A percentile compares a stretch with the other conserved stretches of the same genome.
Evolutionary conservation across 345 rosid species (phyloP).

Genomic region (Hypericum perforatum): DNA sequence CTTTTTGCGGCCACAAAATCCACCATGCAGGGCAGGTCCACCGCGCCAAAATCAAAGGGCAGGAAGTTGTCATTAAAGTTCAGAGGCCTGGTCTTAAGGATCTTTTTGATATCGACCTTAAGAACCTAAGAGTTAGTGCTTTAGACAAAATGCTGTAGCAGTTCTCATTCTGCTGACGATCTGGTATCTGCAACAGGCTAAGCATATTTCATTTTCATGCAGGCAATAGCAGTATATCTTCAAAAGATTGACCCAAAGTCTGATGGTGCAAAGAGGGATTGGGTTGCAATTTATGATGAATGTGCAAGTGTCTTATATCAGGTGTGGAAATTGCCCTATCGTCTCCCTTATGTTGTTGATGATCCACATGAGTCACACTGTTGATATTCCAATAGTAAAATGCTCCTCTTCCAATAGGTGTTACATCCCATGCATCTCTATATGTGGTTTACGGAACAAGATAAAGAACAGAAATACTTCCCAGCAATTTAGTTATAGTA

Average conservation of each 20-base stretch:
- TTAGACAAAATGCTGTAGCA: neutral
- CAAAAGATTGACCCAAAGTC: conserved; percentile 97
- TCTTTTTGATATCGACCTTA: conserved; percentile 94
- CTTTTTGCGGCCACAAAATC: conserved; percentile 3
- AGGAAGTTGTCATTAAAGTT: conserved; percentile 86
- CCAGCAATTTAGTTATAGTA: too few relatives aligned
- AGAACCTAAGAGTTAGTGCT: conserved; percentile 76
- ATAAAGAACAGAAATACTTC: too few relatives aligned
- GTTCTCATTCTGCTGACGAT: neutral
- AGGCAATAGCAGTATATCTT: conserved; percentile 96
- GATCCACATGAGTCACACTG: neutral
- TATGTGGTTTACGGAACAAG: too few relatives aligned
- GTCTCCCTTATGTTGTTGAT: conserved; percentile 8
- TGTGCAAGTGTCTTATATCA: conserved; percentile 88
- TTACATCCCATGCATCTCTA: too few relatives aligned
- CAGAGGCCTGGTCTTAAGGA: conserved; percentile 96
- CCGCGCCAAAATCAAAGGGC: conserved; percentile 83
- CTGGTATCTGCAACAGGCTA: conserved; percentile 1
- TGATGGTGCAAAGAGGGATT: conserved; percentile 98
- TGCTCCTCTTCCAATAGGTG: too few relatives aligned
- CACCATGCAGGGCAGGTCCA: conserved; percentile 81
- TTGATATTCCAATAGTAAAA: neutral
- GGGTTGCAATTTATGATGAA: conserved; percentile 99
- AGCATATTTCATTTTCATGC: conserved; percentile 10
- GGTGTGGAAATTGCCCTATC: conserved; percentile 28